Conservation (phyloP, 164 flowering plant genomes). For the Protea cynaroides region DNA sequence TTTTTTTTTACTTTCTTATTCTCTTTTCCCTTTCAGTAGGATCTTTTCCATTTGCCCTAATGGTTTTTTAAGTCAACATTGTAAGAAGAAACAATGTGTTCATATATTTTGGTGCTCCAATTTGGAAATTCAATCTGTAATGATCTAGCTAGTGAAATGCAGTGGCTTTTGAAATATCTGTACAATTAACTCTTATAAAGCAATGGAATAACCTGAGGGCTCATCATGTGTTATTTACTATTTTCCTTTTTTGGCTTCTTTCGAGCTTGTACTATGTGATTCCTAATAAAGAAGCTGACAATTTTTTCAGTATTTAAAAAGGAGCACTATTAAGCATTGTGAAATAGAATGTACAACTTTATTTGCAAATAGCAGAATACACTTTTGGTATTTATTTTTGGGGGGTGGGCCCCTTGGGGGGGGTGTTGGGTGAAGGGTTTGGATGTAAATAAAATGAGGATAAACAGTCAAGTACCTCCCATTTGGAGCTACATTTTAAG, state of each 20-base stretch:
- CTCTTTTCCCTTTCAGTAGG: constrained; percentile 1
- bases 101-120: constrained; percentile 15
- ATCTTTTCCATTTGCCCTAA: constrained; percentile 5
- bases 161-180: constrained; percentile 18
- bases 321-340: not conserved
- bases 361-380: not conserved
- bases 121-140: constrained; percentile 15
- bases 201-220: constrained; percentile 19
- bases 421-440: not conserved
- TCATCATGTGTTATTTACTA: not conserved
- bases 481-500: not conserved
- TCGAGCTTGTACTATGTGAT: not conserved
- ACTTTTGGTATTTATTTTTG: not conserved
- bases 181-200: constrained; percentile 25
- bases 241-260: not conserved
- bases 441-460: not conserved
- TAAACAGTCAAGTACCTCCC: constrained; percentile 1
- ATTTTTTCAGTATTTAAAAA: not conserved
- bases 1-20: constrained; percentile 5
- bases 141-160: constrained; percentile 15
- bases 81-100: constrained; percentile 27
- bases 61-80: constrained; percentile 11
- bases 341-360: not conserved
- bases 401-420: not conserved
- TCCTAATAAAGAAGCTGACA: not conserved